phyloP scores from a whole-genome alignment of 495 filamentous ascomycete genomes.

The Penicillium goetzii region DNA sequence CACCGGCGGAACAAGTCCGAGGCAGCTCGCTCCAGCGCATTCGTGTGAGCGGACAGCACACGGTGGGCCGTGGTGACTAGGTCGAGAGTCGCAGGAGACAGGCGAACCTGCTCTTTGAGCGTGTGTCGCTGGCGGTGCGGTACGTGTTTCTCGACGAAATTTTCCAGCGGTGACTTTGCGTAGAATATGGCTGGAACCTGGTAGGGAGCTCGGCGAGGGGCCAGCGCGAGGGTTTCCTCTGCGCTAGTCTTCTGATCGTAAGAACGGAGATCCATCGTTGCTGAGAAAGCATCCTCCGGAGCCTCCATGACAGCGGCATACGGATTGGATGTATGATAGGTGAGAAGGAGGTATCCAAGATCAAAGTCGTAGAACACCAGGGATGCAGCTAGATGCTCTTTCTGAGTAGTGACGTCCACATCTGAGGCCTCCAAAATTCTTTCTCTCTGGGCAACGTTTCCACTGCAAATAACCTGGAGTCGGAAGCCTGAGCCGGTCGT shows the following conservation, averaged over 20 bases:
- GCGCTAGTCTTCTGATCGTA: conserved; percentile 29
- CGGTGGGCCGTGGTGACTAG: conserved; percentile 78
- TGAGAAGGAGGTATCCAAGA: conserved; percentile 79
- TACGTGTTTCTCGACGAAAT: conserved; percentile 62
- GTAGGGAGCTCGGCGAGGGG: conserved; percentile 65
- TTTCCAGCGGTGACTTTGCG: conserved; percentile 58
- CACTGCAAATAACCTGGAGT: conserved; percentile 68
- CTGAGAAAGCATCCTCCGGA: conserved; percentile 50
- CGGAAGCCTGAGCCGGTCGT: conserved; percentile 72
- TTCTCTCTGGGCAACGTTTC: conserved; percentile 63
- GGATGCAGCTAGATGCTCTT: conserved; percentile 58
- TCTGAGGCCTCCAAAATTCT: conserved; percentile 57
- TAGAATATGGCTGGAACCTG: conserved; percentile 70
- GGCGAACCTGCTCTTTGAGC: conserved; percentile 70
- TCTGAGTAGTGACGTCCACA: conserved; percentile 34
- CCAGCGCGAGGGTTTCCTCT: conserved; percentile 30
- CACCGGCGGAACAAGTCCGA: conserved; percentile 82
- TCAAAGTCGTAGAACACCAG: conserved; percentile 72
- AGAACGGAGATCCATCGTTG: conserved; percentile 36
- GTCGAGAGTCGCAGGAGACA: conserved; percentile 75
- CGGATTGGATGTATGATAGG: conserved; percentile 64
- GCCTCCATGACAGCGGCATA: conserved; percentile 69
- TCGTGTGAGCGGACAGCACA: conserved; percentile 72
- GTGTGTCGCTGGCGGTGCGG: conserved; percentile 62
- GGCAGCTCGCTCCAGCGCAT: conserved; percentile 70